Percentiles rank a stretch among this genome's conserved stretches.
These are phyloP conservation scores for Verticillium klebahnii DNA, from an alignment of 2,329 filamentous ascomycete genomes.

Conservation along the genomic window DNA sequence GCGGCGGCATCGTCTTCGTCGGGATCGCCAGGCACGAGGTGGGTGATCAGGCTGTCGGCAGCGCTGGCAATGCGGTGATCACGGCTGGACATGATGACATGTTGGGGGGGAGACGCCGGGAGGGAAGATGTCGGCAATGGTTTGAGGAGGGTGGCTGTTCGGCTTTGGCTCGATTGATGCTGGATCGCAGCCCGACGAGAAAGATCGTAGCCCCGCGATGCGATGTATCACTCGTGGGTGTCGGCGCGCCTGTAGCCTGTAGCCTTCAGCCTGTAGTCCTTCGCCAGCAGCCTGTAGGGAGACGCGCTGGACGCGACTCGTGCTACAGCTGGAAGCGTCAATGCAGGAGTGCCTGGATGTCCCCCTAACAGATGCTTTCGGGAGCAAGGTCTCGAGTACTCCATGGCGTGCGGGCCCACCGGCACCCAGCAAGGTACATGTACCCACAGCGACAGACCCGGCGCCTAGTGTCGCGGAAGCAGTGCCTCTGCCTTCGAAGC, in stretches of 20 bases:
- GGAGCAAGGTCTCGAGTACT: not conserved
- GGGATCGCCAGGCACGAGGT: constrained; percentile 63
- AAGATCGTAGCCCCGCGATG: not conserved
- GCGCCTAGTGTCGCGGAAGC: not conserved
- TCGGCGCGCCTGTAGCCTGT: not conserved
- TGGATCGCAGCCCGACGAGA: not conserved
- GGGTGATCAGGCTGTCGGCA: constrained; percentile 72
- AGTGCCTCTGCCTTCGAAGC: not conserved
- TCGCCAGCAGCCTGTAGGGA: not conserved
- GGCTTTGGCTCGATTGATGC: no score
- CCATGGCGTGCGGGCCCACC: not conserved
- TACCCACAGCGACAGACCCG: not conserved
- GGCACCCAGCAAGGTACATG: not conserved
- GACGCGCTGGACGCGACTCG: constrained; percentile 13
- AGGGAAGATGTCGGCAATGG: not conserved
- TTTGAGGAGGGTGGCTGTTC: no score
- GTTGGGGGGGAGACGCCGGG: not conserved
- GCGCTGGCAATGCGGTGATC: constrained; percentile 69
- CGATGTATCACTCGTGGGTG: not conserved
- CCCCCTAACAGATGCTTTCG: not conserved
- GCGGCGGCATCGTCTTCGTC: constrained; percentile 63
- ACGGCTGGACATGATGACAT: constrained; percentile 19
- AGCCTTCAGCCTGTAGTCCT: not conserved
- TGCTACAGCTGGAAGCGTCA: not conserved
- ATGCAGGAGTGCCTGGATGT: not conserved